These are phyloP conservation scores for Melanopsichium pennsylvanicum DNA, from an alignment of 1,284 basidiomycete species.

Conservation along the genomic window DNA sequence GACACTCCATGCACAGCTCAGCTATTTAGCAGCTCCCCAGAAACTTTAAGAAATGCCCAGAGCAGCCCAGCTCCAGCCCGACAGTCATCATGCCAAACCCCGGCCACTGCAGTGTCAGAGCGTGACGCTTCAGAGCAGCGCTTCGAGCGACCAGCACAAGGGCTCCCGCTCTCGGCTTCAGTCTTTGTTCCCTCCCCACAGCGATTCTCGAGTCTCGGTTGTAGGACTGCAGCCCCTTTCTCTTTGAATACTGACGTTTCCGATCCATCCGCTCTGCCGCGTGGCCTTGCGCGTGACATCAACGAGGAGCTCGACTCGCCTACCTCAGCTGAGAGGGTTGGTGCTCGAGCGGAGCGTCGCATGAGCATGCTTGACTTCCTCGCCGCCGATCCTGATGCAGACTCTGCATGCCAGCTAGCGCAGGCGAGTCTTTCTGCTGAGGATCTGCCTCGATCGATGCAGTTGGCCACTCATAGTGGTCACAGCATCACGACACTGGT, in stretches of 20 bases:
- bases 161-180: slow-evolving; percentile 1
- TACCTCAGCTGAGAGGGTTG: slow-evolving; percentile 1
- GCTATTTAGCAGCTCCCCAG: background rate
- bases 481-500: background rate
- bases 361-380: slow-evolving; percentile 52
- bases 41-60: too few relatives aligned
- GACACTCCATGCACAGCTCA: background rate
- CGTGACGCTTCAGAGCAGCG: background rate
- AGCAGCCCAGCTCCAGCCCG: background rate
- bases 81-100: background rate
- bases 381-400: slow-evolving; percentile 4
- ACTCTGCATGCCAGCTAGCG: background rate
- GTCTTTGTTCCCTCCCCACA: slow-evolving; percentile 21
- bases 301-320: slow-evolving; percentile 22
- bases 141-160: background rate
- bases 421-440: slow-evolving; percentile 30
- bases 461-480: background rate
- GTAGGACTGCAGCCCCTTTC: slow-evolving; percentile 5
- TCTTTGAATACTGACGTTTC: background rate
- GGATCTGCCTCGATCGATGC: slow-evolving; percentile 14
- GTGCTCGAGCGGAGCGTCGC: slow-evolving; percentile 14
- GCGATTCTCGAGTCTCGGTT: slow-evolving; percentile 27
- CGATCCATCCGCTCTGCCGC: background rate
- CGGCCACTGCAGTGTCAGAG: background rate
- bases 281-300: slow-evolving; percentile 19